These are phyloP conservation scores for Cladosporium austrohemisphaericum DNA, from an alignment of 2,329 filamentous ascomycete species.

Conservation along the genomic window DNA sequence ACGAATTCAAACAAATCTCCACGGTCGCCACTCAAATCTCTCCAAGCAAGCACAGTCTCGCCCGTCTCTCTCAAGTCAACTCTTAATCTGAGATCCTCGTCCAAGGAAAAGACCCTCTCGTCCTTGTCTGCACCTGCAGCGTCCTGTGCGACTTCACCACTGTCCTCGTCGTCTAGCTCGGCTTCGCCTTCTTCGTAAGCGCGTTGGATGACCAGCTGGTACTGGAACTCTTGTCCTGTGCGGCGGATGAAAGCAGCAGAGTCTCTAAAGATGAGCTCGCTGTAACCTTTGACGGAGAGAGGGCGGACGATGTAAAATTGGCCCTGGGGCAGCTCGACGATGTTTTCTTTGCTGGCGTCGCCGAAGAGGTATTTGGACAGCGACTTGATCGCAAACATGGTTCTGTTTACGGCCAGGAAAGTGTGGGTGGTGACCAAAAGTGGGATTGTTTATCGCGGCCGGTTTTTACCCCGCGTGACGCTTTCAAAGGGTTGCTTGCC, in stretches of 20 bases:
- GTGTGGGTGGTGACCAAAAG: no score
- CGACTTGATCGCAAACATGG: slow-evolving; percentile 34
- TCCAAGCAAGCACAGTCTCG: slow-evolving; percentile 88
- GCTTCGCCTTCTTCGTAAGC: slow-evolving; percentile 98
- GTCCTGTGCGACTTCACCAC: slow-evolving; percentile 52
- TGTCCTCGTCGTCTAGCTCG: slow-evolving; percentile 82
- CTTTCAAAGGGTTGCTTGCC: neutral
- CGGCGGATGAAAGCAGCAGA: slow-evolving; percentile 85
- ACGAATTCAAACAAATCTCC: slow-evolving; percentile 98
- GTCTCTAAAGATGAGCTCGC: slow-evolving; percentile 96
- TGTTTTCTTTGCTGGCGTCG: slow-evolving; percentile 82
- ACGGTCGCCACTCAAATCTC: slow-evolving; percentile 85
- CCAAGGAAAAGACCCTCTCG: slow-evolving; percentile 96
- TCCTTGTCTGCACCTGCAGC: slow-evolving; percentile 79
- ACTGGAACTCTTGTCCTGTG: slow-evolving; percentile 93
- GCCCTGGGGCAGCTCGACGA: slow-evolving; percentile 91
- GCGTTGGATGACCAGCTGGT: slow-evolving; percentile 92
- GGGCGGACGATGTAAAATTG: slow-evolving; percentile 97
- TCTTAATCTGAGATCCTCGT: slow-evolving; percentile 83
- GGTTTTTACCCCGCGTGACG: slow-evolving; percentile 12
- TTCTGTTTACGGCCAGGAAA: slow-evolving; percentile 4
- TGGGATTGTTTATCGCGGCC: neutral
- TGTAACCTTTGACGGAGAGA: slow-evolving; percentile 93
- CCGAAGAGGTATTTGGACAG: slow-evolving; percentile 78
- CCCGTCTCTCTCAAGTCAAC: slow-evolving; percentile 75